Evolutionary conservation across 176 grass and related monocot species (phyloP), one percentile per base, ranked within the genome.

Genomic region (Eleusine indica): DNA sequence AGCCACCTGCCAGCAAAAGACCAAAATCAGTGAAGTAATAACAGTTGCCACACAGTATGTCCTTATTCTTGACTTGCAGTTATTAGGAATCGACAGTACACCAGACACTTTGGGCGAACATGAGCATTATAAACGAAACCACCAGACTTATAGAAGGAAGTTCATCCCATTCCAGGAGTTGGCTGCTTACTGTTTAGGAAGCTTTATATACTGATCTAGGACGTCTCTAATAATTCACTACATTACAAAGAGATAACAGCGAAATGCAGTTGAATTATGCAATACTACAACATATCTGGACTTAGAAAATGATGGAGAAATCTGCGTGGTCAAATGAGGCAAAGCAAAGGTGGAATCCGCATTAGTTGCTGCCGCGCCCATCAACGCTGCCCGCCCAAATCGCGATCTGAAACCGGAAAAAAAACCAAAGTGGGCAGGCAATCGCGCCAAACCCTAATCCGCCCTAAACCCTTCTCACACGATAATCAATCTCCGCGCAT

Each of bases 1-100:
- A 99, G 37, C 89, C 97, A 82, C 86, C 97, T 99, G 93, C 66
- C 94, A 89, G 46, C 54, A 71, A 71, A 89, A 71, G 30, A 91
- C 37, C 75, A 51, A 67, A 87, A 63, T 28, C 22, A 46, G 14
- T 25, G 19, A 79, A 12, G 17, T 9, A 40, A 37, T 21, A 85
- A 30, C 58, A 57, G 18, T 67, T 47, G 9, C 3, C 32, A 43
- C 17, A 13, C 17, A 7, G 17, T 73, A 18, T 38, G 17, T 7
- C 30, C 28, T 11, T 73, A 67, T 46, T 39, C 44, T 57, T 70
- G 70, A 29, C 53, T 70, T 62, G 19, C 43, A 54, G 43, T 25
- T 43, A 57, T 70, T 21, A 85, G 62, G 51, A 30, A 17, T 76
- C 9, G 43, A 40, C 2, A 16, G 39, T 42, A 44, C 70, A 52